Evolutionary conservation across 2,329 filamentous ascomycete genomes (phyloP).

Genomic region (Herpotrichia juniperi): DNA sequence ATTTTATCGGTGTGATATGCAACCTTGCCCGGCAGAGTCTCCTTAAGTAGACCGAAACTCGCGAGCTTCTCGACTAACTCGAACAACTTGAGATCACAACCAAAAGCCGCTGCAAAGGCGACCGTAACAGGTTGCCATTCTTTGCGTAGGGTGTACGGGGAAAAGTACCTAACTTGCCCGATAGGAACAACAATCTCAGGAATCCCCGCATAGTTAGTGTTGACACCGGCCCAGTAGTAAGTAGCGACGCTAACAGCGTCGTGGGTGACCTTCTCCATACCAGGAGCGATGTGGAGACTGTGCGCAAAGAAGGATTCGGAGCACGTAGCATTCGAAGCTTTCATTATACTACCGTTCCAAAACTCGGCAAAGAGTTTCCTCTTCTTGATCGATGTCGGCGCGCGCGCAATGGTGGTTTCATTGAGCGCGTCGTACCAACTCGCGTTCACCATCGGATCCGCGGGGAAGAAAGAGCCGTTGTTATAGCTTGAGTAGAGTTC

Average conservation of each 20-base stretch:
- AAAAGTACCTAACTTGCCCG: constrained; percentile 9
- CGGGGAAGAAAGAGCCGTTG: constrained; percentile 11
- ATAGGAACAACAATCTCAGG: constrained; percentile 13
- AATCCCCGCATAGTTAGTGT: constrained; percentile 10
- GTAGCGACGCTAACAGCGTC: neutral
- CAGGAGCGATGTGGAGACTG: constrained; percentile 8
- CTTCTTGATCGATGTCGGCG: constrained; percentile 4
- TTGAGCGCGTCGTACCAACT: constrained; percentile 12
- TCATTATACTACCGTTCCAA: constrained; percentile 6
- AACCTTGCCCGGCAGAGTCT: constrained; percentile 7
- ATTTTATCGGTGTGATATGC: constrained; percentile 14
- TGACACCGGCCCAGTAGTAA: constrained; percentile 5
- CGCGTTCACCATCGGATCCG: constrained; percentile 8
- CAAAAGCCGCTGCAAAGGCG: constrained; percentile 11
- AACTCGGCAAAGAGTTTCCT: constrained; percentile 7
- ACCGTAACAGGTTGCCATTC: constrained; percentile 16
- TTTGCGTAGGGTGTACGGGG: constrained; percentile 5
- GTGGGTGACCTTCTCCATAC: constrained; percentile 6
- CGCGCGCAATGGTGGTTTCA: constrained; percentile 9
- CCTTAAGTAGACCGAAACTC: constrained; percentile 1
- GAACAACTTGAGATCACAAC: constrained; percentile 12
- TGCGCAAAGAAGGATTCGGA: constrained; percentile 8
- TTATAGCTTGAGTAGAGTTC: constrained; percentile 6
- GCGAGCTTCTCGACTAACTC: constrained; percentile 9
- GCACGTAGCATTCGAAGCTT: constrained; percentile 5